These are phyloP conservation scores for Ettlia oleoabundans DNA, from an alignment of 139 green algal genomes.

Conservation along the genomic window DNA sequence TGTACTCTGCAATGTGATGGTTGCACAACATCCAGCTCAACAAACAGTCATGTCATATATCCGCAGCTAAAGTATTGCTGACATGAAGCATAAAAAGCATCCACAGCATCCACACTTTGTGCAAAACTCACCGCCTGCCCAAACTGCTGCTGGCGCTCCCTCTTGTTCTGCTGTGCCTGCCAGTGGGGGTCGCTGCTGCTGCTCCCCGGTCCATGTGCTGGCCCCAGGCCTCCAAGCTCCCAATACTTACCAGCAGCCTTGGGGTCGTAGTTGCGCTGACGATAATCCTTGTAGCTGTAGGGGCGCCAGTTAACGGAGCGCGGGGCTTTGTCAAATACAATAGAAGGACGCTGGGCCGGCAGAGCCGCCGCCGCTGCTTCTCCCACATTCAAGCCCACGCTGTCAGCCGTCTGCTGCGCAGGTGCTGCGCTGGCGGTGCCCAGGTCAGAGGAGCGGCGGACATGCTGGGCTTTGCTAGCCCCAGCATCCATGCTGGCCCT, in stretches of 20 bases:
- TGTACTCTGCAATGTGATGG: no score
- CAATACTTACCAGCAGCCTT: slow-evolving; percentile 66
- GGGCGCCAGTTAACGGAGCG: slow-evolving; percentile 36
- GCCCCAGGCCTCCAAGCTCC: slow-evolving; percentile 75
- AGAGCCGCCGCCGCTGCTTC: neutral
- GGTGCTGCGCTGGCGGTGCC: no score
- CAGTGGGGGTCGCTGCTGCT: slow-evolving; percentile 40
- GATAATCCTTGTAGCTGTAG: slow-evolving; percentile 47
- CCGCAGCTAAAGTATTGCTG: no score
- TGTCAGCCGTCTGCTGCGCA: neutral
- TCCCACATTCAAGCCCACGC: neutral
- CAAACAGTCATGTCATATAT: no score
- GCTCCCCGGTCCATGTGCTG: slow-evolving; percentile 36
- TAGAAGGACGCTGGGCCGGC: neutral
- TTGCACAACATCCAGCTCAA: no score
- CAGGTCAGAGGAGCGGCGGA: neutral
- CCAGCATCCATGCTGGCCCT: neutral
- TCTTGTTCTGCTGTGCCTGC: slow-evolving; percentile 53
- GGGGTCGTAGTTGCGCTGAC: slow-evolving; percentile 61
- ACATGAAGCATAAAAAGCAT: no score
- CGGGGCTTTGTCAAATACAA: slow-evolving; percentile 46
- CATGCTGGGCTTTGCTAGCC: neutral
- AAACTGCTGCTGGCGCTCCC: slow-evolving; percentile 63
- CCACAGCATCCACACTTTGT: no score
- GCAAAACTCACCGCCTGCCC: slow-evolving; percentile 37